These are phyloP conservation scores for Effrenium voratum DNA, from an alignment of 73 alveolate genomes.

Conservation along the genomic window DNA sequence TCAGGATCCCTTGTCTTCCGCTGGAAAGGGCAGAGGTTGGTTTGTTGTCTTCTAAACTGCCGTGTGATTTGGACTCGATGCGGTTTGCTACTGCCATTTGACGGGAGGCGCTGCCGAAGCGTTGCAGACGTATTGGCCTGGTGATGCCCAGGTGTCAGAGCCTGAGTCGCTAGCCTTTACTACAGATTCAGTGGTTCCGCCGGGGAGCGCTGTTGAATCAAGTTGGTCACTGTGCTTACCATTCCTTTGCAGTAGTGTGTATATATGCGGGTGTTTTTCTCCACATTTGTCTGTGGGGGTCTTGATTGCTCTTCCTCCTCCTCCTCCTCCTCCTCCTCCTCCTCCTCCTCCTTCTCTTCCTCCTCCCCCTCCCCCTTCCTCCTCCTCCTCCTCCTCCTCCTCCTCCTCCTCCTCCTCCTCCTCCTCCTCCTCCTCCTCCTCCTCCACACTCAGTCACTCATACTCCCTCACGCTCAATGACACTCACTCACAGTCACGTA, in stretches of 20 bases:
- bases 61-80: no score
- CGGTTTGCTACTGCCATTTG: no score
- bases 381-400: neutral
- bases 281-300: neutral
- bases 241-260: neutral
- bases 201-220: neutral
- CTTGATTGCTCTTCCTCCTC: neutral
- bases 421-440: neutral
- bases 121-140: slow-evolving; percentile 90
- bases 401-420: neutral
- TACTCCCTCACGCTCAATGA: neutral
- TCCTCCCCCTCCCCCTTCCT: neutral
- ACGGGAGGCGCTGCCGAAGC: no score
- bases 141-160: slow-evolving; percentile 54
- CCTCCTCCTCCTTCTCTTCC: neutral
- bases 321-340: neutral
- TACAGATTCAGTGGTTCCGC: neutral
- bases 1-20: neutral
- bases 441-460: neutral
- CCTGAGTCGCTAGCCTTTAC: neutral
- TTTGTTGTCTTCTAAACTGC: no score
- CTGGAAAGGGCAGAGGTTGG: neutral
- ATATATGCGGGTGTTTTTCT: no score
- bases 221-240: neutral
- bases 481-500: no score